Evolutionary conservation across 805 yeast genomes (phyloP).

Genomic region (Candida incommunis): DNA sequence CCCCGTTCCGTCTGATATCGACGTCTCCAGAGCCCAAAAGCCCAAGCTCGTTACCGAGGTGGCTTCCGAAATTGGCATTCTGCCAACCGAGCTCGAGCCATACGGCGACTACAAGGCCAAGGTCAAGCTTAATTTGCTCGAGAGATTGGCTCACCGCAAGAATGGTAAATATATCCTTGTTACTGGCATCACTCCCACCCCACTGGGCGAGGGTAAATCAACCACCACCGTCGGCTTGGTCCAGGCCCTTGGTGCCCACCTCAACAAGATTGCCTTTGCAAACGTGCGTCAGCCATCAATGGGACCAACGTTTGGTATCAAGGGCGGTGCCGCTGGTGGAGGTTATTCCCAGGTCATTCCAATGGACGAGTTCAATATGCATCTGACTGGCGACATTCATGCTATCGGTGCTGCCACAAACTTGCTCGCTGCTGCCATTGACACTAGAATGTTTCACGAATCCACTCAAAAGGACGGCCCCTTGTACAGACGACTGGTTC

Average conservation of each 20-base stretch:
- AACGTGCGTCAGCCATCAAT: conserved; percentile 95
- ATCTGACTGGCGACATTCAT: conserved; percentile 93
- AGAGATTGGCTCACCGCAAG: conserved; percentile 47
- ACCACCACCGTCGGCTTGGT: conserved; percentile 93
- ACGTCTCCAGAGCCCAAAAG: conserved; percentile 71
- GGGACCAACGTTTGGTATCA: conserved; percentile 98
- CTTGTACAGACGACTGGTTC: conserved; percentile 73
- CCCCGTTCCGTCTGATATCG: conserved; percentile 89
- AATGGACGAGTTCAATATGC: conserved; percentile 98
- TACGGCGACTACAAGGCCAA: conserved; percentile 89
- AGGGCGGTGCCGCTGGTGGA: conserved; percentile 99
- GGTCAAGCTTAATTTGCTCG: conserved; percentile 54
- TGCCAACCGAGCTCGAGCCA: conserved; percentile 68
- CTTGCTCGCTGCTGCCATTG: conserved; percentile 89
- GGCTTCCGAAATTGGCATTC: conserved; percentile 72
- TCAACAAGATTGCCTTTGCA: conserved; percentile 72
- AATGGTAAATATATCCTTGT: conserved; percentile 84
- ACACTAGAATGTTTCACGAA: conserved; percentile 95
- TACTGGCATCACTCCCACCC: conserved; percentile 97
- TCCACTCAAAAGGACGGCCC: conserved; percentile 67
- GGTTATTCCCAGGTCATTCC: conserved; percentile 97
- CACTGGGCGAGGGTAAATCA: conserved; percentile 95
- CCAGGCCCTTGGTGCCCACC: conserved; percentile 87
- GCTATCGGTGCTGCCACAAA: conserved; percentile 92
- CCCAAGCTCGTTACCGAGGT: conserved; percentile 72